These are phyloP conservation scores for Phyllosticta paracitricarpa DNA, from an alignment of 2,329 filamentous ascomycete species.

Conservation along the genomic window DNA sequence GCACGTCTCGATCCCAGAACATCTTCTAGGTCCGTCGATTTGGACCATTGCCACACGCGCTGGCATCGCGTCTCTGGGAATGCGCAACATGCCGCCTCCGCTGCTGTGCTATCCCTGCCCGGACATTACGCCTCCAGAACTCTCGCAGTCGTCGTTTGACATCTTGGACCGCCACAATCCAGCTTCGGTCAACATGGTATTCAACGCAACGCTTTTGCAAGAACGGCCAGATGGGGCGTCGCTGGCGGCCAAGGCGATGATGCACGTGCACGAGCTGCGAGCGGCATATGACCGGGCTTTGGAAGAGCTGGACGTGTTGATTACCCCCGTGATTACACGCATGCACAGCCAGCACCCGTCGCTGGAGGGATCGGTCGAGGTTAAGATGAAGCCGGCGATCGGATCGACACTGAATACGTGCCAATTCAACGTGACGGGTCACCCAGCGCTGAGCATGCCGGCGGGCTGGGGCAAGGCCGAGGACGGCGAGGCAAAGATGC, in stretches of 20 bases:
- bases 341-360: constrained; percentile 35
- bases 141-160: constrained; percentile 35
- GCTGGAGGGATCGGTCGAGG: constrained; percentile 23
- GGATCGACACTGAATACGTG: constrained; percentile 36
- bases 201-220: constrained; percentile 28
- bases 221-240: constrained; percentile 18
- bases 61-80: constrained; percentile 18
- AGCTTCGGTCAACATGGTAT: constrained; percentile 35
- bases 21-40: constrained; percentile 36
- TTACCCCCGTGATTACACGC: constrained; percentile 39
- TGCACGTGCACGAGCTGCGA: constrained; percentile 37
- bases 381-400: constrained; percentile 35
- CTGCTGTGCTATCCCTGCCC: constrained; percentile 22
- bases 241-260: constrained; percentile 37
- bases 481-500: constrained; percentile 18
- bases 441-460: constrained; percentile 41
- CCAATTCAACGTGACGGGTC: constrained; percentile 42
- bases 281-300: constrained; percentile 40
- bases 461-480: constrained; percentile 21
- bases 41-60: constrained; percentile 35
- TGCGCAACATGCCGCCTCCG: constrained; percentile 21
- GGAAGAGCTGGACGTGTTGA: constrained; percentile 36
- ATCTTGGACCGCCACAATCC: constrained; percentile 35
- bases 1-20: constrained; percentile 39
- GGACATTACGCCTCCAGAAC: constrained; percentile 15